phyloP scores from a whole-genome alignment of 2,329 filamentous ascomycete species.

The Trichoderma gracile region DNA sequence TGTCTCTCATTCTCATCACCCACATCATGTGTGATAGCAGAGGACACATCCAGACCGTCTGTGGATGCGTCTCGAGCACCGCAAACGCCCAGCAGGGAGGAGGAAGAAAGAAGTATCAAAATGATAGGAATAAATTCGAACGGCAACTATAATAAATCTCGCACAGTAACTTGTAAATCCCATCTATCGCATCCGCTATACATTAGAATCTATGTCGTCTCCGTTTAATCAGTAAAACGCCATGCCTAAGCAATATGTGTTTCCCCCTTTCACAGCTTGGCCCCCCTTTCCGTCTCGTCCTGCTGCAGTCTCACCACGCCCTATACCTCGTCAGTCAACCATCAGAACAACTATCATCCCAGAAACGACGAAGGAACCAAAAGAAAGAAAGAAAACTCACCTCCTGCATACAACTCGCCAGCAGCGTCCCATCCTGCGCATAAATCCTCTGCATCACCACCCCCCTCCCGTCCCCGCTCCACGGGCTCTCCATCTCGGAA shows the following conservation, averaged over 20 bases:
- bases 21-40: no score
- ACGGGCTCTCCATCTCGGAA: conserved; percentile 76
- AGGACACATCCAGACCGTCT: no score
- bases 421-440: conserved; percentile 66
- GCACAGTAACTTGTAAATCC: neutral
- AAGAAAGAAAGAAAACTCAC: conserved; percentile 41
- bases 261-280: conserved; percentile 37
- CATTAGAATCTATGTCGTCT: neutral
- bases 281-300: conserved; percentile 37
- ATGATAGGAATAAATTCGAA: no score
- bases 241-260: neutral
- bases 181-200: neutral
- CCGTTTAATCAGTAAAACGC: neutral
- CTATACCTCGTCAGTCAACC: conserved; percentile 29
- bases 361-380: no score
- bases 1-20: no score
- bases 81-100: no score
- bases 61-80: no score
- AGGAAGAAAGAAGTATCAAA: no score
- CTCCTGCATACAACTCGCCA: conserved; percentile 82
- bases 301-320: conserved; percentile 55
- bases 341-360: no score
- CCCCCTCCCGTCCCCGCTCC: conserved; percentile 75
- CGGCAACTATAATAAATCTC: neutral
- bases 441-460: conserved; percentile 76